A percentile compares a stretch with the other conserved stretches of the same genome.
These are phyloP conservation scores for Colletotrichum brevisporum DNA, from an alignment of 2,329 filamentous ascomycete species.

Conservation along the genomic window DNA sequence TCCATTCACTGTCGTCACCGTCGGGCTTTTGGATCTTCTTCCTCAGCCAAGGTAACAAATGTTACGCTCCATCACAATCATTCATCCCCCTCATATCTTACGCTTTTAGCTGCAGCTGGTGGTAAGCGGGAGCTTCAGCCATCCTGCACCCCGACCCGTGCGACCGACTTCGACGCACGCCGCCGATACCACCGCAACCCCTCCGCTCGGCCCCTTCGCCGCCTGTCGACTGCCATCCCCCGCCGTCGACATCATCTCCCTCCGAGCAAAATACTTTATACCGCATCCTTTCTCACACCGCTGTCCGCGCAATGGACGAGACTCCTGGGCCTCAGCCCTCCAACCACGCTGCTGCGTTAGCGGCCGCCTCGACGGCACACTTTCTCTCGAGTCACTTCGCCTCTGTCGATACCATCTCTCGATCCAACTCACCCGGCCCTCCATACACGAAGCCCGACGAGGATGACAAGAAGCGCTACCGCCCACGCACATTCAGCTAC, in stretches of 20 bases:
- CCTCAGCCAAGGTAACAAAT: too few relatives aligned
- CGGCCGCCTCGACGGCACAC: constrained; percentile 53
- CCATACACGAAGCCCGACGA: constrained; percentile 66
- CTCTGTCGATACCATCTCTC: constrained; percentile 79
- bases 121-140: constrained; percentile 36
- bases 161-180: background rate
- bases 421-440: constrained; percentile 86
- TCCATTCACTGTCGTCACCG: background rate
- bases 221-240: background rate
- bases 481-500: constrained; percentile 94
- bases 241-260: too few relatives aligned
- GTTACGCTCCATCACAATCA: too few relatives aligned
- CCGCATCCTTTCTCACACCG: background rate
- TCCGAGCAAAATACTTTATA: background rate
- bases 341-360: constrained; percentile 47
- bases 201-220: constrained; percentile 28
- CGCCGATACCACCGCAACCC: constrained; percentile 2
- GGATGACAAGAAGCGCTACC: constrained; percentile 75
- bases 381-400: constrained; percentile 56
- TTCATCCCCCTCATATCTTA: too few relatives aligned
- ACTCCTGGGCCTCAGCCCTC: constrained; percentile 50
- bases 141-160: constrained; percentile 20
- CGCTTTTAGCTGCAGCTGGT: constrained; percentile 2
- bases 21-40: too few relatives aligned
- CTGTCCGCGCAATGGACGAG: constrained; percentile 49